phyloP scores from a whole-genome alignment of 2,329 filamentous ascomycete genomes.

The Verruconis gallopava region DNA sequence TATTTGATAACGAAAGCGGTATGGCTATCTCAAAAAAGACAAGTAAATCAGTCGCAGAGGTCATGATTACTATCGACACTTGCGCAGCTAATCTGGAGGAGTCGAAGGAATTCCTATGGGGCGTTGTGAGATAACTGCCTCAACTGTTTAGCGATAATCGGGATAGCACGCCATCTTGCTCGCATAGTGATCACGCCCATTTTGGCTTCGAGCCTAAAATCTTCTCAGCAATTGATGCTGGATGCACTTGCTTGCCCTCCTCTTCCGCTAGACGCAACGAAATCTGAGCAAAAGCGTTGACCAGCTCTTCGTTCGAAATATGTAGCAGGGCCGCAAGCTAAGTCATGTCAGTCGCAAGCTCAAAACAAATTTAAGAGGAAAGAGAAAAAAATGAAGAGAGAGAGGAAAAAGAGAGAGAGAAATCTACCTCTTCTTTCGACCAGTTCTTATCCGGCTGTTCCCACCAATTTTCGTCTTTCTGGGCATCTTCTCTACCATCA shows the following conservation, averaged over 20 bases:
- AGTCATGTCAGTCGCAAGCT: neutral
- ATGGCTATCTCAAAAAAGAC: too few relatives aligned
- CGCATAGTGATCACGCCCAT: too few relatives aligned
- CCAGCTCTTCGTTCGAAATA: constrained; percentile 2
- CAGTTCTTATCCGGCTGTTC: constrained; percentile 4
- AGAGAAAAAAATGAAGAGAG: neutral
- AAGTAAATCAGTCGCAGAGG: too few relatives aligned
- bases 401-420: neutral
- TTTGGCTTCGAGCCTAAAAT: neutral
- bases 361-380: neutral
- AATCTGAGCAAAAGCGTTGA: constrained; percentile 1
- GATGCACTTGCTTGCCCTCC: constrained; percentile 4
- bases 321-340: neutral
- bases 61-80: too few relatives aligned
- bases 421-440: constrained; percentile 4
- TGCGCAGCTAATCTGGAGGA: too few relatives aligned
- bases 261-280: neutral
- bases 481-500: neutral
- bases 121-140: too few relatives aligned
- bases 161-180: too few relatives aligned
- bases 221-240: constrained; percentile 7
- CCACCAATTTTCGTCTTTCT: constrained; percentile 6
- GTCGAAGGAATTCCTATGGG: too few relatives aligned
- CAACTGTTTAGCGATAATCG: too few relatives aligned
- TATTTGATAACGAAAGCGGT: too few relatives aligned